Conservation (phyloP, 768 basidiomycete genomes). For the Crepidotus variabilis region DNA sequence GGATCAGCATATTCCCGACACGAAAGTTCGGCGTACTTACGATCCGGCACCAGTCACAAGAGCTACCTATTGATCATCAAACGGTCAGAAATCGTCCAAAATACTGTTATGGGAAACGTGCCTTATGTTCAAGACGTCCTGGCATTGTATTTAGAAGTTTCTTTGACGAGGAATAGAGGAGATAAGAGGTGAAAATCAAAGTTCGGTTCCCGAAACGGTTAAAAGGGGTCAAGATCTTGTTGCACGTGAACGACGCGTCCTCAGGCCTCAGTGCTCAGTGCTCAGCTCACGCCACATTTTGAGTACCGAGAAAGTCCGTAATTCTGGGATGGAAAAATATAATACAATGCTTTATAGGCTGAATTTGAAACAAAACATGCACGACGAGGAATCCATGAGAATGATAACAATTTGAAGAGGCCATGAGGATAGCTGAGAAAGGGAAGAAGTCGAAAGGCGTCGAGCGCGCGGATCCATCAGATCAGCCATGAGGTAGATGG, state of each 20-base stretch:
- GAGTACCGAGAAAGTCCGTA: too few relatives aligned
- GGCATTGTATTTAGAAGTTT: conserved; percentile 38
- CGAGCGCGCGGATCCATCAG: too few relatives aligned
- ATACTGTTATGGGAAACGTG: conserved; percentile 18
- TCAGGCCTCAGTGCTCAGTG: too few relatives aligned
- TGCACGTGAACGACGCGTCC: background rate
- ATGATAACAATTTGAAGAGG: too few relatives aligned
- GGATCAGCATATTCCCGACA: conserved; percentile 13
- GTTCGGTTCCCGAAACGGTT: background rate
- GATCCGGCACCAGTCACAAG: conserved; percentile 87
- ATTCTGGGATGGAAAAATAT: too few relatives aligned
- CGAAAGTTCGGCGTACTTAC: conserved; percentile 42
- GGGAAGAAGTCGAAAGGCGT: too few relatives aligned
- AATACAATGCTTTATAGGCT: too few relatives aligned
- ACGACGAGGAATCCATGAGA: too few relatives aligned
- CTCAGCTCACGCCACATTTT: too few relatives aligned
- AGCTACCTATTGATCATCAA: conserved; percentile 45
- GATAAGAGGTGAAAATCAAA: conserved; percentile 12
- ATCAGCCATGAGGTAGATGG: background rate
- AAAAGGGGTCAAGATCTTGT: background rate
- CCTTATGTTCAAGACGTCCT: conserved; percentile 68
- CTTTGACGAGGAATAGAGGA: conserved; percentile 5
- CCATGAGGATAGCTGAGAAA: too few relatives aligned
- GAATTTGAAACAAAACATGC: too few relatives aligned
- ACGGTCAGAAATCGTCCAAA: background rate